Evolutionary conservation across 73 alveolate species (phyloP).

Genomic region (Vitrella brassicaformis): DNA sequence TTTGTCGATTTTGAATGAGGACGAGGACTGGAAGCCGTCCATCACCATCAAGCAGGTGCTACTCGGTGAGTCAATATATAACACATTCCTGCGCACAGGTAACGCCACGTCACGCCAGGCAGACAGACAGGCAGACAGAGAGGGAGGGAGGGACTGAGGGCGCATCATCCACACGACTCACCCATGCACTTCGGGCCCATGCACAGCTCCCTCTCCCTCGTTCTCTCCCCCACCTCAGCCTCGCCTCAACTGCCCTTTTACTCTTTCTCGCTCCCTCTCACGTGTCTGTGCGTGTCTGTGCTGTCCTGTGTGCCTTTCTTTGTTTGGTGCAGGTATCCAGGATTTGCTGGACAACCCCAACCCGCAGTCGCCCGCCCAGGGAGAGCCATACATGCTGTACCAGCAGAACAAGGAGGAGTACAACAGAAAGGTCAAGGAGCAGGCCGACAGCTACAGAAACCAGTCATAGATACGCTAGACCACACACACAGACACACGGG

Average conservation of each 20-base stretch:
- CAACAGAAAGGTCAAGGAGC: constrained; percentile 47
- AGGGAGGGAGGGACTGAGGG: neutral
- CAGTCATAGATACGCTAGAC: too few relatives aligned
- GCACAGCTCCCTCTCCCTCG: neutral
- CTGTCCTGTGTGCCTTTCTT: neutral
- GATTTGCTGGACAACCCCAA: constrained; percentile 80
- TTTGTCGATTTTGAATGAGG: constrained; percentile 83
- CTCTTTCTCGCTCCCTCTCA: neutral
- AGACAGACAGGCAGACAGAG: neutral
- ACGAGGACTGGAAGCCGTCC: constrained; percentile 94
- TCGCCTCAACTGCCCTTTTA: neutral
- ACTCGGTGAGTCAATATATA: too few relatives aligned
- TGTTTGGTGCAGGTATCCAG: constrained; percentile 27
- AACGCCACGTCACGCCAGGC: neutral
- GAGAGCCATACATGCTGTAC: constrained; percentile 72
- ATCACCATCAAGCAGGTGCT: constrained; percentile 71
- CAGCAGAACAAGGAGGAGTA: constrained; percentile 69
- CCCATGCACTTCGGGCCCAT: neutral
- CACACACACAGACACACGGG: too few relatives aligned
- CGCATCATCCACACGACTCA: too few relatives aligned
- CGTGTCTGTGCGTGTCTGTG: neutral
- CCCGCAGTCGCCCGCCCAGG: constrained; percentile 78
- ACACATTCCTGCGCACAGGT: constrained; percentile 3
- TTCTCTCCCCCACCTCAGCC: neutral
- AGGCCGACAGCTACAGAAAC: constrained; percentile 19